Base-by-base conservation (phyloP, 495 filamentous ascomycete species). In the Tuber microsphaerosporum region DNA sequence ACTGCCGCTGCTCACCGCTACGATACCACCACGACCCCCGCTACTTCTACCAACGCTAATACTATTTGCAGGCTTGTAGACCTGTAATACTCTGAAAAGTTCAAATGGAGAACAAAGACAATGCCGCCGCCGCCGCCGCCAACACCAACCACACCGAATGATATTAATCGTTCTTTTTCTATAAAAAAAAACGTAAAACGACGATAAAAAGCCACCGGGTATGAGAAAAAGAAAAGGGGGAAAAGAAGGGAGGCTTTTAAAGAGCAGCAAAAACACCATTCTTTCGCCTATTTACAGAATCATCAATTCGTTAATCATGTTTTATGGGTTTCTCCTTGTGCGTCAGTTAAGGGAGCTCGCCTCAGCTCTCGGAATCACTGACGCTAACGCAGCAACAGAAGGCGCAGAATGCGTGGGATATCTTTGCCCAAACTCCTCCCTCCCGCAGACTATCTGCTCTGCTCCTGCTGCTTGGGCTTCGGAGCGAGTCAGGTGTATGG, bases 331-430 rank as follows among this genome's bases (percentile, higher is more conserved):
- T n/a, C 48, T n/a, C 46, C 46, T 56, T 8, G 45, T 48, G 9
- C 26, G 45, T 39, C 56, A 73, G 69, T 43, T 44, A 45, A 22
- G 51, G 45, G 26, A 39, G 34, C 48, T 73, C 75, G 10, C 72
- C 76, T n/a, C 48, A 56, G 7, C 48, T 20, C 22, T 56, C 48
- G 22, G 48, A 56, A 48, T 80, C 79, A 73, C 56, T 26, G 12
- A 81, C 37, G 20, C 73, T 77, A n/a, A 81, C 43, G 71, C 80
- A 81, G 69, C 80, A 81, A 43, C 80, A 81, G 31, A 81, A 75
- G 3, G 81, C 45, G 45, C 80, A 81, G 56, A 76, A 73, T 20
- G 75, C 79, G 43, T 61, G 75, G 41, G 51, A 81, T 39, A 81
- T 42, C 61, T 43, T 77, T 22, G n/a, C 71, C 79, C 79, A 81